These are phyloP conservation scores for Aspergillus diversus DNA, from an alignment of 495 filamentous ascomycete genomes.

Conservation along the genomic window DNA sequence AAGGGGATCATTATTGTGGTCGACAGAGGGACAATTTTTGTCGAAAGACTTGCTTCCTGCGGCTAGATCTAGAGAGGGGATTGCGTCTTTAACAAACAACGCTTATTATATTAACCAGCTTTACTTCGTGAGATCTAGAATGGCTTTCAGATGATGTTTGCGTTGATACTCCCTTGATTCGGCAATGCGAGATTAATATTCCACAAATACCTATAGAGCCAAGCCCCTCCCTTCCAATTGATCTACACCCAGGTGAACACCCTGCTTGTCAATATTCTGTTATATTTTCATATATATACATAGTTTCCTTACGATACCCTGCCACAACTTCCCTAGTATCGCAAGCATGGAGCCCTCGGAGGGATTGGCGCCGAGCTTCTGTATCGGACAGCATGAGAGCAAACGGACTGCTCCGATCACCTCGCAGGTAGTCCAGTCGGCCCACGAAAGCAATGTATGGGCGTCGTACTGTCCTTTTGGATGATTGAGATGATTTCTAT, in stretches of 20 bases:
- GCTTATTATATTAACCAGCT: neutral
- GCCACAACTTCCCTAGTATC: neutral
- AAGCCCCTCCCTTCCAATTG: neutral
- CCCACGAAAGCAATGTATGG: constrained; percentile 62
- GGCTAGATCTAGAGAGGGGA: neutral
- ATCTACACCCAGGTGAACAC: neutral
- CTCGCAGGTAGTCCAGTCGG: constrained; percentile 63
- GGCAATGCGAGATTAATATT: constrained; percentile 21
- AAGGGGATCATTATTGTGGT: neutral
- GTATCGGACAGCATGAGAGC: constrained; percentile 83
- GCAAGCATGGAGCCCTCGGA: constrained; percentile 51
- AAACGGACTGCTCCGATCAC: constrained; percentile 64
- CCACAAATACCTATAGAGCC: constrained; percentile 14
- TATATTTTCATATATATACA: constrained; percentile 2
- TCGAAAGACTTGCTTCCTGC: neutral
- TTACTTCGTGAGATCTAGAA: neutral
- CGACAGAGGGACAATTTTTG: neutral
- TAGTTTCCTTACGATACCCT: neutral
- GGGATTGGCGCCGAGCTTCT: constrained; percentile 66
- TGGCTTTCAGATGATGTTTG: constrained; percentile 8
- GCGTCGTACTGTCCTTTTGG: constrained; percentile 1
- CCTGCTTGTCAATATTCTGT: neutral
- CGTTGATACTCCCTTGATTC: constrained; percentile 19
- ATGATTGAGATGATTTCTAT: neutral
- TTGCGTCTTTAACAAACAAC: neutral